Base-by-base conservation (phyloP, 2,329 filamentous ascomycete species). In the Xylariaceae sp. region DNA sequence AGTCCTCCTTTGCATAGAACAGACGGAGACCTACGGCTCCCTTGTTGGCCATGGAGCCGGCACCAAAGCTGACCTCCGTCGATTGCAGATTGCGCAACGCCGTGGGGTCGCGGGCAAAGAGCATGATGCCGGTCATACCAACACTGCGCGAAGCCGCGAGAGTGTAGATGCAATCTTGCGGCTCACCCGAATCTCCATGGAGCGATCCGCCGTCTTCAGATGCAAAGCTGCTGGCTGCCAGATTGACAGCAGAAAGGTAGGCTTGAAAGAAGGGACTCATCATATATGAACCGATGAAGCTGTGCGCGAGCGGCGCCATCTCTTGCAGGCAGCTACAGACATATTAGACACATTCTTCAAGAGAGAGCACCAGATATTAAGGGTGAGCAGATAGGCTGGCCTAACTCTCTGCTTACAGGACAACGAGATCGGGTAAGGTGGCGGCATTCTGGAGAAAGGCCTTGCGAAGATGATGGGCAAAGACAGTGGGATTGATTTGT, bases 31-130 rank as follows among this genome's bases (percentile, higher is more conserved):
- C 94, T 0, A 96, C 88, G 2, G 92, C 93, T 35, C 93, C 94
- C 75, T 99, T 99, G 74, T 97, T 97, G 13, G 92, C 94, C 88
- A 96, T 94, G 53, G 93, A 88, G 59, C 86, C 87, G 0, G 92
- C 74, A 0, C 94, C 94, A 53, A 97, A 88, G 0, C 94, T 92
- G 1, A 92, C 88, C 56, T 89, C 89, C 1, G 88, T 90, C n/a
- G 84, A 86, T 64, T 90, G 83, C n/a, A 94, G 77, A 68, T 83
- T 78, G 56, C 77, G 76, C 55, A 97, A 77, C 23, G 81, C 78
- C 7, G 80, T 74, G 0, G 82, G 78, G 48, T 87, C 80, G 58
- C 85, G 85, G 17, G 87, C 88, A 72, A 96, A 96, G 15, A 97
- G 81, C 80, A 97, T 84, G 54, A 97, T 83, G 23, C 83, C 92